These are phyloP conservation scores for Capsicum rhomboideum DNA, from an alignment of 257 asterid species.

Conservation along the genomic window DNA sequence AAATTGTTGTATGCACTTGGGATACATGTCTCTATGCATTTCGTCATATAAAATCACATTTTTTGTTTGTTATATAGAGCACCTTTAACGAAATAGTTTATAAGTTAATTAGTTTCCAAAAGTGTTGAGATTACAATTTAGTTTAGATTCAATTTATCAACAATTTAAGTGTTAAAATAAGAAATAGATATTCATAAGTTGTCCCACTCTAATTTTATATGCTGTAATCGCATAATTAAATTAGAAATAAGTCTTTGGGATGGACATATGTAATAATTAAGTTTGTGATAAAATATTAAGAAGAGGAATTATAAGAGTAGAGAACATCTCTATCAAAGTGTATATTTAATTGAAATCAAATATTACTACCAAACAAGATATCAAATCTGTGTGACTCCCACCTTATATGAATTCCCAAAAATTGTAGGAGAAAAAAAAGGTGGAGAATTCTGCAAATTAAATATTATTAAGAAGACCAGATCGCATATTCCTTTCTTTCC, in stretches of 20 bases:
- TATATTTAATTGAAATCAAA: not conserved
- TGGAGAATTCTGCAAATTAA: not conserved
- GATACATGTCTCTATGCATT: not conserved
- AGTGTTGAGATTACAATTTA: not conserved
- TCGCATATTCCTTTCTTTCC: not conserved
- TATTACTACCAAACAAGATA: not conserved
- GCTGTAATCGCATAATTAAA: not conserved
- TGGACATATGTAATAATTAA: not conserved
- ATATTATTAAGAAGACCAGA: not conserved
- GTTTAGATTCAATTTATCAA: not conserved
- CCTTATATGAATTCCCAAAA: not conserved
- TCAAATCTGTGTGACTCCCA: not conserved
- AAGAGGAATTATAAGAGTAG: not conserved
- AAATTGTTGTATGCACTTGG: not conserved
- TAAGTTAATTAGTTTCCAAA: not conserved
- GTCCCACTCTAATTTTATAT: not conserved
- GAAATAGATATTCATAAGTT: not conserved
- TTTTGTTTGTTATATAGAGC: not conserved
- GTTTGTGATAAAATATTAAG: not conserved
- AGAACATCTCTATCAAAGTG: not conserved
- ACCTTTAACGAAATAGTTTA: not conserved
- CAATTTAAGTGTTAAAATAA: not conserved
- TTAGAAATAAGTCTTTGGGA: not conserved
- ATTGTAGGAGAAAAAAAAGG: not conserved
- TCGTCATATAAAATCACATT: not conserved